Base-by-base conservation (phyloP, 2,329 filamentous ascomycete species). In the Leptographium procerum region DNA sequence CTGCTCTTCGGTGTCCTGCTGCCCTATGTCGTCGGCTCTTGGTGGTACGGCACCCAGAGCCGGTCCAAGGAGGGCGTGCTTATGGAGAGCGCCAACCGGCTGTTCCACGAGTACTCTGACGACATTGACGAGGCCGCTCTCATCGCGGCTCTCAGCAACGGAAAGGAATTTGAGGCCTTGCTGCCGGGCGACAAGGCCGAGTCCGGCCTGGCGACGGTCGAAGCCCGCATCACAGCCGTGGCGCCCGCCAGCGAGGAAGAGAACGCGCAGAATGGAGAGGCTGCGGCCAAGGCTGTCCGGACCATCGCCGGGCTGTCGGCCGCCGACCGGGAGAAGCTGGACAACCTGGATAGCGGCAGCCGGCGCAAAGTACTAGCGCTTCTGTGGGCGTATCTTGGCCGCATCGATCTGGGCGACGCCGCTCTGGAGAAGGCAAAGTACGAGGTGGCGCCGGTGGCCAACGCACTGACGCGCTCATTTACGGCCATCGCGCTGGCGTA, bases 31-130 rank as follows among this genome's bases (percentile, higher is more conserved):
- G 92, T 99, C 58, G 94, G 94, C 53, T 91, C 88, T 60, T 99
- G 94, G 94, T 99, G 94, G 94, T 99, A 99, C 70, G 94, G 95
- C 61, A 95, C 90, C 36, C 92, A 96, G 72, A 84, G 86, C 66
- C 84, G 89, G 72, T 97, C 94, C 43, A 95, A 92, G 75, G 95
- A 99, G 72, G 90, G 89, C 65, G 88, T 97, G 29, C 79, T 96
- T 58, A 87, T 96, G 69, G 89, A 94, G 69, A 96, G 89, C 72
- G 91, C 95, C 65, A 95, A 95, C 71, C 91, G 90, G 64, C 82
- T 99, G 60, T 97, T 99, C 81, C 87, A 86, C 66, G 90, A 96
- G 68, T 99, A 95, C 73, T 85, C 89, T 63, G 91, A 96, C 57
- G 82, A 84, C 62, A 87, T 94, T 63, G 84, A 89, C 62, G 86